These are phyloP conservation scores for Panaeolus cyanescens DNA, from an alignment of 768 basidiomycete species.

Conservation along the genomic window DNA sequence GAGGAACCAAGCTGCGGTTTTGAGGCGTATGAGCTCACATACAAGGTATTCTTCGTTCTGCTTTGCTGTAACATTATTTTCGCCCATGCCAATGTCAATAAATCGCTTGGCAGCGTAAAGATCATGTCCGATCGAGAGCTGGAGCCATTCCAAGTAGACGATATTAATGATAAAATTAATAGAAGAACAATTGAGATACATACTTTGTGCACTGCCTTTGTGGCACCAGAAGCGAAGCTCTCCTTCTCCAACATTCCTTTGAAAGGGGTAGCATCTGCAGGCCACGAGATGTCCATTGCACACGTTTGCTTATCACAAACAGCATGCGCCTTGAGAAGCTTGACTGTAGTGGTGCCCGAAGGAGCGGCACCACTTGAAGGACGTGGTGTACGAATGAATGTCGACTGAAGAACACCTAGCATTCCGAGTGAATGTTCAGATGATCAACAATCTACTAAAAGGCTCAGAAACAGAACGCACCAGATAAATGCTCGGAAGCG, in stretches of 20 bases:
- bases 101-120: slow-evolving; percentile 13
- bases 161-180: background rate
- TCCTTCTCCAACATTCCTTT: slow-evolving; percentile 6
- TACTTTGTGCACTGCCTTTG: slow-evolving; percentile 16
- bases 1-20: slow-evolving; percentile 7
- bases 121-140: slow-evolving; percentile 12
- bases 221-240: slow-evolving; percentile 9
- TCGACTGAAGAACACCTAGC: background rate
- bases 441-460: background rate
- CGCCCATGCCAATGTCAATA: slow-evolving; percentile 6
- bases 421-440: too few species aligned
- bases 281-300: slow-evolving; percentile 12
- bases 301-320: slow-evolving; percentile 13
- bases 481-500: background rate
- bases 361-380: background rate
- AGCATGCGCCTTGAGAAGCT: slow-evolving; percentile 5
- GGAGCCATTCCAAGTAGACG: background rate
- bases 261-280: background rate
- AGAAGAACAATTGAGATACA: background rate
- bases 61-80: background rate
- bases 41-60: slow-evolving; percentile 7
- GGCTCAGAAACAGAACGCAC: background rate
- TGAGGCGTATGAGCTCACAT: slow-evolving; percentile 8
- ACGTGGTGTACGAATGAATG: slow-evolving; percentile 1
- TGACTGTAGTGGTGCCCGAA: background rate